These are phyloP conservation scores for Fraxinus sp. DNA, from an alignment of 305 asterid genomes.

Conservation along the genomic window DNA sequence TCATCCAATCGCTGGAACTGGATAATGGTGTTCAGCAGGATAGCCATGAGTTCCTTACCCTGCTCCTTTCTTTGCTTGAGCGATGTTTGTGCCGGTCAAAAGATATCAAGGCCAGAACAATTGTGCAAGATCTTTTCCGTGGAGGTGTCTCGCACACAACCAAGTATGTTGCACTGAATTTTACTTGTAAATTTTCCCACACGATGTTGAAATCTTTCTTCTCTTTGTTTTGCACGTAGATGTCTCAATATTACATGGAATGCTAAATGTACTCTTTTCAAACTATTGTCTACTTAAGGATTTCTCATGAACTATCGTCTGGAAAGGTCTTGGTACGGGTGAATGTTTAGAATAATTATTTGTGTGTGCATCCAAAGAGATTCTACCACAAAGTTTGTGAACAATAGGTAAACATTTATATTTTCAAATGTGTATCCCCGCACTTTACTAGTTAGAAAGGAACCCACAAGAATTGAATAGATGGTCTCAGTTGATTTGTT, in stretches of 20 bases:
- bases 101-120: constrained; percentile 69
- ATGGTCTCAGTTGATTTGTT: constrained; percentile 4
- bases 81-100: constrained; percentile 73
- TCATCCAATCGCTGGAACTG: constrained; percentile 82
- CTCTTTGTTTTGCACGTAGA: constrained; percentile 22
- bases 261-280: not conserved
- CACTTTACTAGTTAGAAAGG: constrained; percentile 9
- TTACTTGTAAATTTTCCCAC: not conserved
- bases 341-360: not conserved
- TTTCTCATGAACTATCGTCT: not conserved
- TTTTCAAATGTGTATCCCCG: constrained; percentile 13
- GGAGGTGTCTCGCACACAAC: constrained; percentile 98
- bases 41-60: constrained; percentile 93
- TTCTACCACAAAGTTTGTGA: not conserved
- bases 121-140: constrained; percentile 90
- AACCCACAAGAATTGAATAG: constrained; percentile 5
- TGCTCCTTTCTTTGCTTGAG: constrained; percentile 91
- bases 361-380: not conserved
- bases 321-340: constrained; percentile 1
- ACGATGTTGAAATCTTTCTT: constrained; percentile 18
- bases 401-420: not conserved
- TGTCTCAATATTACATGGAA: not conserved
- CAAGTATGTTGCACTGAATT: constrained; percentile 41
- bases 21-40: constrained; percentile 99
- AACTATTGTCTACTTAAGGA: constrained; percentile 2